Evolutionary conservation across 345 rosid genomes (phyloP).

Genomic region (Bruguiera sexangula): DNA sequence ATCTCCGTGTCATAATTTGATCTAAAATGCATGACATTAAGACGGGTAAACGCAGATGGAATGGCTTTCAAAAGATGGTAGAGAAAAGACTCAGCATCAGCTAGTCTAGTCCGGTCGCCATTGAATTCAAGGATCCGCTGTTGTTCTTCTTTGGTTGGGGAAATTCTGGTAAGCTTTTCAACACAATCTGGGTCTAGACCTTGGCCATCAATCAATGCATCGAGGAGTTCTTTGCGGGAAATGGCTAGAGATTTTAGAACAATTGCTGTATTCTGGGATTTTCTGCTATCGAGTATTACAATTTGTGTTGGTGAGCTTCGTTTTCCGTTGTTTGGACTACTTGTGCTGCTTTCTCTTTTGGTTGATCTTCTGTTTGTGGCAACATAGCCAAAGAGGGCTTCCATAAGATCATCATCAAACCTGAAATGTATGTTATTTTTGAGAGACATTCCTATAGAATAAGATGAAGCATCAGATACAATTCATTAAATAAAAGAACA

Average conservation of each 20-base stretch:
- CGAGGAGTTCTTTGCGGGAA: constrained; percentile 54
- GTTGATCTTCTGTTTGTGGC: constrained; percentile 53
- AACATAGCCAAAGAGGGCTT: constrained; percentile 77
- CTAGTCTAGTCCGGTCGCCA: constrained; percentile 54
- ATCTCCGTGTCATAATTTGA: constrained; percentile 60
- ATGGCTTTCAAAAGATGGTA: constrained; percentile 60
- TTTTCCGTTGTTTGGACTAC: constrained; percentile 21
- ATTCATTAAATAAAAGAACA: not conserved
- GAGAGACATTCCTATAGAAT: not conserved
- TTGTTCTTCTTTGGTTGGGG: constrained; percentile 68
- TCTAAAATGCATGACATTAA: constrained; percentile 64
- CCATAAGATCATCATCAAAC: constrained; percentile 82
- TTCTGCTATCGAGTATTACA: constrained; percentile 64
- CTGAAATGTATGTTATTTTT: constrained; percentile 29
- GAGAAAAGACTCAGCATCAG: constrained; percentile 72
- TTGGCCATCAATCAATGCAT: constrained; percentile 48
- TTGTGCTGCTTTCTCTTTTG: constrained; percentile 7
- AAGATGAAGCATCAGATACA: not conserved
- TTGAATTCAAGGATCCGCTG: constrained; percentile 48
- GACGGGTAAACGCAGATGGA: constrained; percentile 64
- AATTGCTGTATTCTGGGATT: constrained; percentile 75
- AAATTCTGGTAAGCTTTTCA: constrained; percentile 67
- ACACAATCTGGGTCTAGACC: constrained; percentile 56
- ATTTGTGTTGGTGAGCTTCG: constrained; percentile 37
- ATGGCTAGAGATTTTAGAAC: constrained; percentile 66